Percentiles rank a stretch among this genome's conserved stretches.
These are phyloP conservation scores for Sanghuangporus baumii DNA, from an alignment of 1,284 basidiomycete species.

Conservation along the genomic window DNA sequence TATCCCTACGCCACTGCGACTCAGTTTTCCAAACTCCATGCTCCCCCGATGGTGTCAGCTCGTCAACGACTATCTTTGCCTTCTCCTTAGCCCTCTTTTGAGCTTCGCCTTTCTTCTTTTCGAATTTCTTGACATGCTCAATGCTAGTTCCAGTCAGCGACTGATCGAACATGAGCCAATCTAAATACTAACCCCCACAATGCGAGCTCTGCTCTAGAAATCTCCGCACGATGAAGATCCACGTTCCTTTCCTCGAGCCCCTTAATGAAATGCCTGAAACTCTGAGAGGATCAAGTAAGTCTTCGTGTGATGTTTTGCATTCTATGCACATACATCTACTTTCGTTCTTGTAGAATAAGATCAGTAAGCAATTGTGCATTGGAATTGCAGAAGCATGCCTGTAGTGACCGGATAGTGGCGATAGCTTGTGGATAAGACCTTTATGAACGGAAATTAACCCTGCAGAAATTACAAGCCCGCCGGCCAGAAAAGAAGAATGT, in stretches of 20 bases:
- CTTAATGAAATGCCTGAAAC: conserved; percentile 60
- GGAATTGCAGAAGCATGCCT: conserved; percentile 27
- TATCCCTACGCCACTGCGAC: conserved; percentile 19
- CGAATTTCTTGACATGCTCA: conserved; percentile 40
- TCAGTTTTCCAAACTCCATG: not conserved
- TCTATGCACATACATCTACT: conserved; percentile 43
- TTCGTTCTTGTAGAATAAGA: not conserved
- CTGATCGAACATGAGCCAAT: not conserved
- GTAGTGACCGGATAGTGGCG: conserved; percentile 68
- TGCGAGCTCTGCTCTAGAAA: conserved; percentile 53
- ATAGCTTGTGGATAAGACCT: conserved; percentile 58
- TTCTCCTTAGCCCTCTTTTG: conserved; percentile 28
- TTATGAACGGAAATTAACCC: conserved; percentile 64
- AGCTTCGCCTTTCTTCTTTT: conserved; percentile 33
- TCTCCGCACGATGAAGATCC: conserved; percentile 56
- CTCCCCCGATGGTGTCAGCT: not conserved
- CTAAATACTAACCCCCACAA: conserved; percentile 45
- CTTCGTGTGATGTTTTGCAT: conserved; percentile 18
- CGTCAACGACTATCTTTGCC: not conserved
- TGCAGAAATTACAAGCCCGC: conserved; percentile 58
- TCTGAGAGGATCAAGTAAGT: conserved; percentile 30
- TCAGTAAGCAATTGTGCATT: not conserved
- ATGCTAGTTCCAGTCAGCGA: conserved; percentile 30
- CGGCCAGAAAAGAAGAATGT: conserved; percentile 61
- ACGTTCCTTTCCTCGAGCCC: conserved; percentile 51